These are phyloP conservation scores for Luffa acutangula DNA, from an alignment of 306 rosid genomes.

Conservation along the genomic window DNA sequence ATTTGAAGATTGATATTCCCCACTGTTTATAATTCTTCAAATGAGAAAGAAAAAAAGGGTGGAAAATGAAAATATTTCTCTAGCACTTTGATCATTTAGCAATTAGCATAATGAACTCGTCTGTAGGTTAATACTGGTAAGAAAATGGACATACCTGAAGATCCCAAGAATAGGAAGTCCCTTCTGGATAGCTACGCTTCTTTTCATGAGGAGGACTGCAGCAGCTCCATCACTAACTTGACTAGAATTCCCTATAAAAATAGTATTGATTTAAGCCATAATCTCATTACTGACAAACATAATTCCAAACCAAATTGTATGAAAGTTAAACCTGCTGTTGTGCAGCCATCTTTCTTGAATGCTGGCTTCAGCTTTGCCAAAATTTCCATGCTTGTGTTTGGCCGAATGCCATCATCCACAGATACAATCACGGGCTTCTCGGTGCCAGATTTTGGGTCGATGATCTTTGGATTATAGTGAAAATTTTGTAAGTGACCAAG, in stretches of 20 bases:
- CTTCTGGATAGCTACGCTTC: slow-evolving; percentile 65
- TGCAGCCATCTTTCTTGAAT: slow-evolving; percentile 60
- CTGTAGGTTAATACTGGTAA: neutral
- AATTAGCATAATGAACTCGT: neutral
- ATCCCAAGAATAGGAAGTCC: slow-evolving; percentile 78
- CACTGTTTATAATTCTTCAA: neutral
- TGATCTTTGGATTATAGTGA: slow-evolving; percentile 31
- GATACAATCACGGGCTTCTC: slow-evolving; percentile 52
- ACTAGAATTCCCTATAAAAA: slow-evolving; percentile 71
- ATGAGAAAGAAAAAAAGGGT: neutral
- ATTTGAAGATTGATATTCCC: neutral
- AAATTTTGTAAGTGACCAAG: slow-evolving; percentile 5
- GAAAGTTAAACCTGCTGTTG: slow-evolving; percentile 59
- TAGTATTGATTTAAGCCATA: neutral
- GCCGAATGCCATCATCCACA: slow-evolving; percentile 79
- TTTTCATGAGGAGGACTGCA: slow-evolving; percentile 91
- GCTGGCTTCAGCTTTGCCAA: slow-evolving; percentile 83
- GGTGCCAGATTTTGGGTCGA: slow-evolving; percentile 78
- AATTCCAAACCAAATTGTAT: neutral
- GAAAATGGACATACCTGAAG: slow-evolving; percentile 43
- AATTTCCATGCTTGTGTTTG: slow-evolving; percentile 41
- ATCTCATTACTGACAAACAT: neutral
- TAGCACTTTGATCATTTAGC: neutral
- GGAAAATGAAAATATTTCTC: neutral
- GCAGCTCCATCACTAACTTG: slow-evolving; percentile 92